Percentiles rank a stretch among this genome's conserved stretches.
Evolutionary conservation across 2,329 filamentous ascomycete genomes (phyloP).

Genomic region (Alternaria brassicicola): DNA sequence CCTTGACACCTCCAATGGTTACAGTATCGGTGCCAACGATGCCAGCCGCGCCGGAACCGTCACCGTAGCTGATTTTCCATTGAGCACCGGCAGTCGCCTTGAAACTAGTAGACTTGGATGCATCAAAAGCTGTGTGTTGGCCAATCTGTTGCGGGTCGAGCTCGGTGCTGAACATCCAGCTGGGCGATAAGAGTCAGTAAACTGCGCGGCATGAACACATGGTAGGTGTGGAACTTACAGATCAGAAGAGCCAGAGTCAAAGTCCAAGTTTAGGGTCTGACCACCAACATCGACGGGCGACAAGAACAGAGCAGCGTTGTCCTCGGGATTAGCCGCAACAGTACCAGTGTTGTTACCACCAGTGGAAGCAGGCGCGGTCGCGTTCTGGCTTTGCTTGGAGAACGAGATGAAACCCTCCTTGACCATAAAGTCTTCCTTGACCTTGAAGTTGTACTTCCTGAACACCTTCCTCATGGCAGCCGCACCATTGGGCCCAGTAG

Average conservation of each 20-base stretch:
- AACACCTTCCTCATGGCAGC: conserved; percentile 69
- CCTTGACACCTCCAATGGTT: conserved; percentile 68
- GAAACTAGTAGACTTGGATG: conserved; percentile 59
- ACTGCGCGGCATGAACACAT: neutral
- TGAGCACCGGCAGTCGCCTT: conserved; percentile 56
- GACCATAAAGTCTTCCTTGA: conserved; percentile 27
- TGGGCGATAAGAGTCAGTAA: conserved; percentile 36
- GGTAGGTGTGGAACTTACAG: conserved; percentile 54
- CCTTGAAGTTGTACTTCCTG: conserved; percentile 65
- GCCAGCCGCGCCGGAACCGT: conserved; percentile 67
- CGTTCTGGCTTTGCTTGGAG: conserved; percentile 21
- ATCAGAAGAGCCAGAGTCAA: conserved; percentile 78
- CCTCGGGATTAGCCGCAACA: conserved; percentile 68
- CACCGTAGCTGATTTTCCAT: conserved; percentile 73
- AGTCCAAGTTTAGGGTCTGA: conserved; percentile 71
- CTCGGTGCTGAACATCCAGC: conserved; percentile 72
- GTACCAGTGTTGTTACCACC: conserved; percentile 55
- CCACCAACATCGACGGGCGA: conserved; percentile 72
- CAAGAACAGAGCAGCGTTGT: conserved; percentile 72
- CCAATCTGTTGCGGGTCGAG: conserved; percentile 55
- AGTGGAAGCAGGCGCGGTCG: conserved; percentile 33
- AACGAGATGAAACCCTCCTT: conserved; percentile 50
- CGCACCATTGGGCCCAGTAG: conserved; percentile 59
- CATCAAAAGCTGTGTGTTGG: conserved; percentile 63
- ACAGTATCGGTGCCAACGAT: conserved; percentile 72